A percentile compares a stretch with the other conserved stretches of the same genome.
These are phyloP conservation scores for Talaromyces adpressus DNA, from an alignment of 495 filamentous ascomycete genomes.

Conservation along the genomic window DNA sequence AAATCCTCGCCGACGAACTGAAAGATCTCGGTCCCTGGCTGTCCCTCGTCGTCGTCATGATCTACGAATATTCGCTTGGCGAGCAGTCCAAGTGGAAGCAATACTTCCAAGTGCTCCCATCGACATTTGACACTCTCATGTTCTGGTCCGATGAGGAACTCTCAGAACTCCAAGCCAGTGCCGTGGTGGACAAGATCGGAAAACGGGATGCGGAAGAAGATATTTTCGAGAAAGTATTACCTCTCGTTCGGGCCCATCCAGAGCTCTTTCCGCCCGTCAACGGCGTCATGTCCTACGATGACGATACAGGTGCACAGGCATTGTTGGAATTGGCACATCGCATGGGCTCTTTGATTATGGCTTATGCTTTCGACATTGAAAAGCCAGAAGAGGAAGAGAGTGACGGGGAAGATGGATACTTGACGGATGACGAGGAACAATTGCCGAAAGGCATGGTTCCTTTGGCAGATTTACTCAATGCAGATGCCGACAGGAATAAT, in stretches of 20 bases:
- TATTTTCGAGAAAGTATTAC: slow-evolving; percentile 56
- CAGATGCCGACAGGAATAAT: slow-evolving; percentile 78
- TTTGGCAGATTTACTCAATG: slow-evolving; percentile 87
- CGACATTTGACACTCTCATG: slow-evolving; percentile 79
- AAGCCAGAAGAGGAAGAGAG: slow-evolving; percentile 45
- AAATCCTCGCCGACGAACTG: slow-evolving; percentile 35
- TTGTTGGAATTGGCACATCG: slow-evolving; percentile 60
- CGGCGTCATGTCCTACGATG: slow-evolving; percentile 43
- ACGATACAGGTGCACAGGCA: slow-evolving; percentile 37
- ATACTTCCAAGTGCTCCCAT: slow-evolving; percentile 76
- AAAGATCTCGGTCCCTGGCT: slow-evolving; percentile 46
- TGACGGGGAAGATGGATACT: slow-evolving; percentile 49
- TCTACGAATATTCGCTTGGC: slow-evolving; percentile 65
- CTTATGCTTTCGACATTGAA: slow-evolving; percentile 87
- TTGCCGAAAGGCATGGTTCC: slow-evolving; percentile 80
- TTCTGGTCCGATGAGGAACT: slow-evolving; percentile 78
- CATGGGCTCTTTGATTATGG: slow-evolving; percentile 86
- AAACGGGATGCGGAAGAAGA: slow-evolving; percentile 61
- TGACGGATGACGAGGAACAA: slow-evolving; percentile 61
- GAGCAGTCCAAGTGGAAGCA: slow-evolving; percentile 62
- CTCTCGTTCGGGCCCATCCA: slow-evolving; percentile 44
- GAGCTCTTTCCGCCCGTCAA: slow-evolving; percentile 38
- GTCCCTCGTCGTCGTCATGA: slow-evolving; percentile 69
- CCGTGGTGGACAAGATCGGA: slow-evolving; percentile 72
- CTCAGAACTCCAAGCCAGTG: slow-evolving; percentile 65